A percentile compares a stretch with the other conserved stretches of the same genome.
Conservation (phyloP, 176 grass and related monocot genomes). For the Rhynchospora tenuis region DNA sequence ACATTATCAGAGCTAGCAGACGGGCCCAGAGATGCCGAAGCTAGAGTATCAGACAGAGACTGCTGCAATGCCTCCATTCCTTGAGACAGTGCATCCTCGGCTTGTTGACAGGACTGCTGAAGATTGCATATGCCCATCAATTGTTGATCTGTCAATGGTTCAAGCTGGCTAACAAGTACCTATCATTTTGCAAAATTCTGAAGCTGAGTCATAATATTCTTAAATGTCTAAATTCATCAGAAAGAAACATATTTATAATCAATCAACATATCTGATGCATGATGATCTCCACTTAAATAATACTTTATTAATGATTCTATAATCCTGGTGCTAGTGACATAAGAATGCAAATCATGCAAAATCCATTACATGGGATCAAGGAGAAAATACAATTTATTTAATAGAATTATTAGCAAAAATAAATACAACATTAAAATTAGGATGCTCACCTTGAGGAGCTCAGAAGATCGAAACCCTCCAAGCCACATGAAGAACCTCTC, state of each 20-base stretch:
- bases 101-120: slow-evolving; percentile 81
- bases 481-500: slow-evolving; percentile 99
- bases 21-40: slow-evolving; percentile 20
- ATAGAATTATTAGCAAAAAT: neutral
- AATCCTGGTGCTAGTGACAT: neutral
- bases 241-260: neutral
- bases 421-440: neutral
- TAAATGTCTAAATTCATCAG: neutral
- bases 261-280: neutral
- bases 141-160: slow-evolving; percentile 73
- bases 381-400: neutral
- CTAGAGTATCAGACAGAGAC: slow-evolving; percentile 51
- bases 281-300: neutral
- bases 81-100: slow-evolving; percentile 89
- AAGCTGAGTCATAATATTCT: neutral
- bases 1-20: slow-evolving; percentile 32
- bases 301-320: neutral
- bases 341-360: neutral
- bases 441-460: slow-evolving; percentile 51
- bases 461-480: slow-evolving; percentile 79
- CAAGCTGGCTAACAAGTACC: slow-evolving; percentile 55
- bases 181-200: slow-evolving; percentile 10
- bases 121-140: slow-evolving; percentile 82
- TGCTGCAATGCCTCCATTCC: slow-evolving; percentile 94
- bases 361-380: neutral